Evolutionary conservation across 192 early-diverging fungal species (phyloP).

Genomic region (Rhizoclosmatium globosum): DNA sequence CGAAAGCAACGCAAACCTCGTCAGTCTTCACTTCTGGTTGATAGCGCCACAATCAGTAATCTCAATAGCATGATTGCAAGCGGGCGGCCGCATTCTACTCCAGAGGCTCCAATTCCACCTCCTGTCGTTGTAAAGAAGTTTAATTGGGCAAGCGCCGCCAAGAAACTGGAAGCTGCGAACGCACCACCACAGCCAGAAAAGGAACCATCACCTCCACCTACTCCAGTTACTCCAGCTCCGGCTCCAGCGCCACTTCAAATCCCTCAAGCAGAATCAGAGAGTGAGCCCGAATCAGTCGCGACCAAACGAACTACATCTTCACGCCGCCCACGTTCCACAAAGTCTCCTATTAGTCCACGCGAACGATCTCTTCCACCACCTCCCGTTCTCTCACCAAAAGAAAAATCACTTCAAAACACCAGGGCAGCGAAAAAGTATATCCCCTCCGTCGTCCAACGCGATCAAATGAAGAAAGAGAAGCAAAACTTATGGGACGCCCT

Average conservation of each 20-base stretch:
- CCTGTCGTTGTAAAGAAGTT: slow-evolving; percentile 10
- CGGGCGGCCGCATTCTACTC: neutral
- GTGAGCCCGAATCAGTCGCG: too few relatives aligned
- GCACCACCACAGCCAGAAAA: neutral
- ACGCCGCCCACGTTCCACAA: too few relatives aligned
- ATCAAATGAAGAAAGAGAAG: neutral
- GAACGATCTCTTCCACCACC: slow-evolving; percentile 1
- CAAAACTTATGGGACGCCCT: slow-evolving; percentile 14
- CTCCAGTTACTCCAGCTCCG: neutral
- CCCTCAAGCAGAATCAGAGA: neutral
- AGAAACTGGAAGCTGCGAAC: slow-evolving; percentile 1
- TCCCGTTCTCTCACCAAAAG: neutral
- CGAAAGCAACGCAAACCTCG: slow-evolving; percentile 7
- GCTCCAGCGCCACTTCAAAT: neutral
- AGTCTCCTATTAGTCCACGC: neutral
- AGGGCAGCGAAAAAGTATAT: neutral
- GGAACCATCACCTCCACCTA: neutral
- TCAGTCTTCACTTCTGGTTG: neutral
- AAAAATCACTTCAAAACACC: neutral
- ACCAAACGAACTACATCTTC: too few relatives aligned
- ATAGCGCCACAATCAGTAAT: neutral
- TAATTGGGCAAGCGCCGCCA: slow-evolving; percentile 23
- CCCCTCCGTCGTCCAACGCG: neutral
- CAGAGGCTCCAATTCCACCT: neutral
- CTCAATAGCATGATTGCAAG: neutral